phyloP scores from a whole-genome alignment of 1,284 basidiomycete species.

The Cerioporus squamosus region DNA sequence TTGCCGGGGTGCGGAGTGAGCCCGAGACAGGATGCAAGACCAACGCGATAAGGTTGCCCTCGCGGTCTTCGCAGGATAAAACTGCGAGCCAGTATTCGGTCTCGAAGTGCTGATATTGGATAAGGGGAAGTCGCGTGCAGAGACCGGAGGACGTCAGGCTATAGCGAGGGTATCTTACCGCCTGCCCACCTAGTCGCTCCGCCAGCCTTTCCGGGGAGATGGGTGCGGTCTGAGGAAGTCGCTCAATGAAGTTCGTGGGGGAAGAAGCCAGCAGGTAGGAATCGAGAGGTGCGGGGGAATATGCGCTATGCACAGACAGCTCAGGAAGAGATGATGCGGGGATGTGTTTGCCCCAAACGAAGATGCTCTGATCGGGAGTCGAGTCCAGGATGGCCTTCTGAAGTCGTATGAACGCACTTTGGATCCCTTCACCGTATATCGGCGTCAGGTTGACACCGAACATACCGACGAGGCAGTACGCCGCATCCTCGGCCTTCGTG shows the following conservation, averaged over 20 bases:
- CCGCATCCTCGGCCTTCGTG: background rate
- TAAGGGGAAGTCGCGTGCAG: background rate
- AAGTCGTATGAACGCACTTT: background rate
- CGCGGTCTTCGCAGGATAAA: background rate
- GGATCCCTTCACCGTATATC: background rate
- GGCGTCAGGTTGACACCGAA: background rate
- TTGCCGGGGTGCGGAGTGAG: background rate
- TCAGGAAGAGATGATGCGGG: background rate
- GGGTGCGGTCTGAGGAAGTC: background rate
- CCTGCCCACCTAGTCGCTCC: background rate
- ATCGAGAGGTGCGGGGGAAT: background rate
- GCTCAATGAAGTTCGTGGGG: background rate
- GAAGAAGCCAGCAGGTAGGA: background rate
- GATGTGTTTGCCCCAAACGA: background rate
- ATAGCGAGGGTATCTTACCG: background rate
- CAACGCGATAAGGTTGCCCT: background rate
- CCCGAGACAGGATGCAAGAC: background rate
- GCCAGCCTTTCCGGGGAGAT: background rate
- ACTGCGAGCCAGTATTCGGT: background rate
- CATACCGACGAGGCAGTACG: background rate
- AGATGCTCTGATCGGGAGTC: background rate
- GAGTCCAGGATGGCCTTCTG: background rate
- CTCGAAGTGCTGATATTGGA: background rate
- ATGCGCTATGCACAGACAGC: background rate
- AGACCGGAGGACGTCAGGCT: background rate